Evolutionary conservation across 768 basidiomycete species (phyloP), one percentile per base, ranked within the genome.

Genomic region (Leccinellum luteum): DNA sequence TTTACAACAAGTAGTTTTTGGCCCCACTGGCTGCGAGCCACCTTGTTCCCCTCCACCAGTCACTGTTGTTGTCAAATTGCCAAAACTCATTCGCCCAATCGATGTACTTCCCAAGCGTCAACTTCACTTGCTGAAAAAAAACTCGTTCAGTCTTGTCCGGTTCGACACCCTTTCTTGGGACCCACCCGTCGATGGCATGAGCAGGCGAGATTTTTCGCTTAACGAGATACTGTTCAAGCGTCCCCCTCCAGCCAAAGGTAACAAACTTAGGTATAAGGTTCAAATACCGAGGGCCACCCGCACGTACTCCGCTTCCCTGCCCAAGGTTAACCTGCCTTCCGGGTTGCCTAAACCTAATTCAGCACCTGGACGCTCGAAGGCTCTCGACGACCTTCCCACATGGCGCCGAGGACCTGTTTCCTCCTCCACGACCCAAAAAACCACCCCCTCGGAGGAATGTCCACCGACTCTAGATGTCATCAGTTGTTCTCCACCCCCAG

Each of bases 121-220:
- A 63, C 50, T 83, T 15, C 67, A 75, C 35, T 60, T 75, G 31
- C 79, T 80, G 59, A 78, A 72, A 52, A 75, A 71, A 52, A 75
- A 71, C 51, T 68, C 73, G 4, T 64, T 70, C 4, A 60, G 52
- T 31, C 75, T 72, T 27, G 64, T 81, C 28, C 82, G 86, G 44
- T 79, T 82, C 73, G 90, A 92, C 53, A 79, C 85, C 27, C 74
- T 88, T 28, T 86, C 87, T 3, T 89, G 86, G 73, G 81, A 84
- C 31, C 89, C 91, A 52, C 86, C 87, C 17, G 78, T 87, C 14
- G 81, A 82, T 55, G 85, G 82, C 49, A 86, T 86, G 83, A 81
- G 63, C 52, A 80, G 74, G 44, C 76, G 81, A 48, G 86, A 87
- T 56, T 76, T 87, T 48, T 83, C 83, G 19, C 56, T 90, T 41